phyloP scores from a whole-genome alignment of 768 basidiomycete genomes.

The Rhizopogon vinicolor region DNA sequence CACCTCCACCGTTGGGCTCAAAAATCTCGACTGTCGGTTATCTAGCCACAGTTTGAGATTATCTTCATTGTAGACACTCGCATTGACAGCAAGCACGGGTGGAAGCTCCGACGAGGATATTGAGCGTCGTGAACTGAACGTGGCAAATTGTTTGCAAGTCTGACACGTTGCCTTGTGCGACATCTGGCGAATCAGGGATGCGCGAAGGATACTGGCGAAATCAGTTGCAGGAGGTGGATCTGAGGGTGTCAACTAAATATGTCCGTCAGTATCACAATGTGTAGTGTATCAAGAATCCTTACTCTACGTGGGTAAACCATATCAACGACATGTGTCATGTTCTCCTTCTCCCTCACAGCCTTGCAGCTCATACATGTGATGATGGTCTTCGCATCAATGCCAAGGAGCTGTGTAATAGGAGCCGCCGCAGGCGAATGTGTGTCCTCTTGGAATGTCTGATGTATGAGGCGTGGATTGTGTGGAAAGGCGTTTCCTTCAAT shows the following conservation, averaged over 20 bases:
- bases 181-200: slow-evolving; percentile 77
- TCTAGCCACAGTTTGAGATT: slow-evolving; percentile 75
- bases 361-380: slow-evolving; percentile 76
- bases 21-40: slow-evolving; percentile 36
- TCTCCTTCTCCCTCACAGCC: slow-evolving; percentile 65
- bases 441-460: slow-evolving; percentile 21
- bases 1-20: slow-evolving; percentile 53
- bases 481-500: slow-evolving; percentile 66
- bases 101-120: slow-evolving; percentile 67
- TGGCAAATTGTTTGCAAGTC: slow-evolving; percentile 73
- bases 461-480: slow-evolving; percentile 51
- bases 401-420: slow-evolving; percentile 82
- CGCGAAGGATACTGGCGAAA: slow-evolving; percentile 65
- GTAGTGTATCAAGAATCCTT: slow-evolving; percentile 5
- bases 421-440: slow-evolving; percentile 43
- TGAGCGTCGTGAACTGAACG: slow-evolving; percentile 65
- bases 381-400: slow-evolving; percentile 72
- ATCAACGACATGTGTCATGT: slow-evolving; percentile 80
- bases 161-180: slow-evolving; percentile 86
- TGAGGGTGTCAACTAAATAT: slow-evolving; percentile 28
- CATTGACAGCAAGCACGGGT: slow-evolving; percentile 82
- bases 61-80: slow-evolving; percentile 75
- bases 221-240: slow-evolving; percentile 37
- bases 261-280: neutral
- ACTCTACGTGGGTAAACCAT: slow-evolving; percentile 86